phyloP scores from a whole-genome alignment of 805 yeast species.

The Metschnikowia cerradonensis region DNA sequence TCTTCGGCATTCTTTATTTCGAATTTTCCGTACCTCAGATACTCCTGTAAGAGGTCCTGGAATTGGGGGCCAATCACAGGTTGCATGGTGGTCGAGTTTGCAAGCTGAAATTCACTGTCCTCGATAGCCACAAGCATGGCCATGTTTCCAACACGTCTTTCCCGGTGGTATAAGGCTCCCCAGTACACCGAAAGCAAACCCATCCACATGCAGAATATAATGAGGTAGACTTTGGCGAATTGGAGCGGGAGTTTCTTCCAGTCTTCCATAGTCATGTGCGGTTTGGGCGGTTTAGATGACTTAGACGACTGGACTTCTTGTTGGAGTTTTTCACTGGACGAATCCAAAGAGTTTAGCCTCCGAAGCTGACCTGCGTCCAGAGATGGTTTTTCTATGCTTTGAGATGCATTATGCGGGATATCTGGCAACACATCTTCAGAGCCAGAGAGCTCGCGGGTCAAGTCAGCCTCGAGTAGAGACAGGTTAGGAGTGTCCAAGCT shows the following conservation, averaged over 20 bases:
- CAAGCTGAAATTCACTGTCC: slow-evolving; percentile 20
- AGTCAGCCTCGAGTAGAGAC: neutral
- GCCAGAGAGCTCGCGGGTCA: neutral
- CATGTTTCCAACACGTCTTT: slow-evolving; percentile 28
- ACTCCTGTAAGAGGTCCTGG: slow-evolving; percentile 15
- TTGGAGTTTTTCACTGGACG: neutral
- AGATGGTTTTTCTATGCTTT: neutral
- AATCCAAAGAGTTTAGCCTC: neutral
- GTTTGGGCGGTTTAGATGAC: neutral
- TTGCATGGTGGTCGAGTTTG: slow-evolving; percentile 17
- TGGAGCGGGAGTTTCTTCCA: slow-evolving; percentile 11
- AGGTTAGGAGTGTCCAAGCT: neutral
- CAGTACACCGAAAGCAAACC: slow-evolving; percentile 38
- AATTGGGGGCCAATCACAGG: slow-evolving; percentile 21
- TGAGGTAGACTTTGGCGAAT: slow-evolving; percentile 18
- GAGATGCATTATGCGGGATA: neutral
- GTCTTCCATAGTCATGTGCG: slow-evolving; percentile 10
- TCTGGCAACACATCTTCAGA: neutral
- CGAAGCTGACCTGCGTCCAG: neutral
- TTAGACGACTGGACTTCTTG: neutral
- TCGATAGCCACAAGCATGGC: slow-evolving; percentile 36
- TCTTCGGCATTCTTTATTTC: slow-evolving; percentile 13
- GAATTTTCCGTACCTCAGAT: slow-evolving; percentile 18
- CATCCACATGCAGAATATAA: slow-evolving; percentile 22
- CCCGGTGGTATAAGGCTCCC: slow-evolving; percentile 36